phyloP scores from a whole-genome alignment of 2,329 filamentous ascomycete genomes.

The Pyricularia sp. region DNA sequence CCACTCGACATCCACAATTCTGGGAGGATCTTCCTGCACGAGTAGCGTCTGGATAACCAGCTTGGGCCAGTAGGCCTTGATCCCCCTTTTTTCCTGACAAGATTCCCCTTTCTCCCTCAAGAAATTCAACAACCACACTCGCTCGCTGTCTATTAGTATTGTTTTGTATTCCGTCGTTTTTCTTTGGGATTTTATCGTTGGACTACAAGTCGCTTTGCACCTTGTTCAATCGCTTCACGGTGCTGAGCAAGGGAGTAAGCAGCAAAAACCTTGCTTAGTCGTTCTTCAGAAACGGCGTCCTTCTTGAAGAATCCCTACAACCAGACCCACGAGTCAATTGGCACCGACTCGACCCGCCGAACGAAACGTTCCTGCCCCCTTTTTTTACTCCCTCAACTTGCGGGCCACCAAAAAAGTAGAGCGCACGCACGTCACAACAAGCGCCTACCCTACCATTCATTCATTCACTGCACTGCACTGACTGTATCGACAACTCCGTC shows the following conservation, averaged over 20 bases:
- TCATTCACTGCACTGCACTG: background rate
- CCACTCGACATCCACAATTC: background rate
- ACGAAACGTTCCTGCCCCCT: constrained; percentile 1
- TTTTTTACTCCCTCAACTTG: background rate
- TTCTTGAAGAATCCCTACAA: background rate
- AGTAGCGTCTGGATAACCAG: background rate
- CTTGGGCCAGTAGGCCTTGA: background rate
- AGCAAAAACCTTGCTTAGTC: background rate
- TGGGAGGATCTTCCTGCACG: background rate
- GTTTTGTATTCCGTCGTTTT: background rate
- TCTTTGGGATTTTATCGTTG: background rate
- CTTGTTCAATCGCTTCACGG: background rate
- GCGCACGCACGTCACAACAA: background rate
- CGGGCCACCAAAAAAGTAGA: background rate
- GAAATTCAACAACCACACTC: background rate
- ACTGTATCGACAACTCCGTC: background rate
- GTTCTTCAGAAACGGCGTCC: background rate
- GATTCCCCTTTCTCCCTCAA: background rate
- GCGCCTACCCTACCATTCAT: background rate
- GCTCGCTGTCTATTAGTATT: background rate
- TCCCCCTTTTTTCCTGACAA: background rate
- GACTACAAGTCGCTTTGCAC: background rate
- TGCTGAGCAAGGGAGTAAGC: background rate
- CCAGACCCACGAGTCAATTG: constrained; percentile 1
- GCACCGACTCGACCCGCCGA: background rate